Evolutionary conservation across 2,329 filamentous ascomycete species (phyloP).

Genomic region (Macrophomina phaseolina): DNA sequence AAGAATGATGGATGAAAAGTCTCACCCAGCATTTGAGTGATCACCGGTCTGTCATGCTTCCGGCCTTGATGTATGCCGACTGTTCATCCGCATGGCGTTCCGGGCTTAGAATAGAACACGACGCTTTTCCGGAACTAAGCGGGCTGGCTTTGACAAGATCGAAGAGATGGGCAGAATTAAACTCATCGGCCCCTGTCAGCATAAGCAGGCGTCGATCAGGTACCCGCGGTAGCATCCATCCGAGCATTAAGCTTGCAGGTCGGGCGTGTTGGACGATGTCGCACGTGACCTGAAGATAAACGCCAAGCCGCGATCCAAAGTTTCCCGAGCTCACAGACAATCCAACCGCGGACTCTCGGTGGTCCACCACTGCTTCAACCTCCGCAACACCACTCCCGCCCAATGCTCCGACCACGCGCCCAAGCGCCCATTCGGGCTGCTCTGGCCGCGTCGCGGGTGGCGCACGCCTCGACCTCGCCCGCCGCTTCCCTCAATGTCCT

Average conservation of each 20-base stretch:
- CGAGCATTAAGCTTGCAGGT: background rate
- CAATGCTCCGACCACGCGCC: slow-evolving; percentile 48
- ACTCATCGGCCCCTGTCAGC: slow-evolving; percentile 7
- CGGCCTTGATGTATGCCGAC: background rate
- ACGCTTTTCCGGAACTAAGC: background rate
- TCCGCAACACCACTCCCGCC: background rate
- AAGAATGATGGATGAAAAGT: background rate
- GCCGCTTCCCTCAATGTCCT: slow-evolving; percentile 38
- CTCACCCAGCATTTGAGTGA: background rate
- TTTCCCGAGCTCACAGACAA: slow-evolving; percentile 21
- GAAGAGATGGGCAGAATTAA: background rate
- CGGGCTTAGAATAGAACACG: background rate
- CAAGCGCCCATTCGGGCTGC: slow-evolving; percentile 44
- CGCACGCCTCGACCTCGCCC: slow-evolving; percentile 37
- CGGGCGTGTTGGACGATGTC: background rate
- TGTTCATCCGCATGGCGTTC: background rate
- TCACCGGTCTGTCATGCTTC: background rate
- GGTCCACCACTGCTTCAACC: background rate
- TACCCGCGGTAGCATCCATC: slow-evolving; percentile 1
- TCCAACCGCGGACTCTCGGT: slow-evolving; percentile 2
- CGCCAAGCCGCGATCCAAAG: slow-evolving; percentile 19
- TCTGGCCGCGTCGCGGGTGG: slow-evolving; percentile 30
- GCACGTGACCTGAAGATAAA: slow-evolving; percentile 1
- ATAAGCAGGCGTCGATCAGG: slow-evolving; percentile 9
- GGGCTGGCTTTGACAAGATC: background rate